These are phyloP conservation scores for Clavispora vitiphila DNA, from an alignment of 805 yeast species.

Conservation along the genomic window DNA sequence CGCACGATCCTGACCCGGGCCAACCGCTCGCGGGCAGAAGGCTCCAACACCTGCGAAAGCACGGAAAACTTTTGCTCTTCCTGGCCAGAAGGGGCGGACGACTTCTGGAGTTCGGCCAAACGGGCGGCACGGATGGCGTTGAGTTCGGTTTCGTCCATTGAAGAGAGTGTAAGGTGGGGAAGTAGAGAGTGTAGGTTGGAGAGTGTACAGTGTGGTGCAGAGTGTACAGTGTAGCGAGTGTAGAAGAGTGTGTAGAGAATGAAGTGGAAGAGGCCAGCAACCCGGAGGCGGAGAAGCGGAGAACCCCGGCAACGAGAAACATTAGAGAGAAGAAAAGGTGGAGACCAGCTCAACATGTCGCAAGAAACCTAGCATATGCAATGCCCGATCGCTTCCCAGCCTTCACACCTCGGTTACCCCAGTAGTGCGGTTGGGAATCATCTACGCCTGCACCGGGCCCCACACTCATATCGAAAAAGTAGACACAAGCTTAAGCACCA, in stretches of 20 bases:
- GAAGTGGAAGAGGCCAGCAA: too few relatives aligned
- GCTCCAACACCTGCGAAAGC: slow-evolving; percentile 68
- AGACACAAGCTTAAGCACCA: neutral
- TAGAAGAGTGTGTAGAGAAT: too few relatives aligned
- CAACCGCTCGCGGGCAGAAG: slow-evolving; percentile 82
- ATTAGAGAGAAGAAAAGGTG: too few relatives aligned
- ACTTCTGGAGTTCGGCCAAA: slow-evolving; percentile 69
- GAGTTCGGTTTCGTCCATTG: slow-evolving; percentile 82
- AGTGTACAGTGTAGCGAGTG: neutral
- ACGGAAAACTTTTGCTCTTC: slow-evolving; percentile 37
- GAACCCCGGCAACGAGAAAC: too few relatives aligned
- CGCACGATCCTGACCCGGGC: slow-evolving; percentile 83
- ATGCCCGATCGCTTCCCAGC: too few relatives aligned
- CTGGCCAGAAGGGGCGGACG: slow-evolving; percentile 9
- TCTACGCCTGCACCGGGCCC: neutral
- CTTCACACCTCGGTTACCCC: neutral
- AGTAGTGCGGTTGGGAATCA: neutral
- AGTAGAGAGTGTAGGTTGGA: too few relatives aligned
- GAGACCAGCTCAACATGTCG: too few relatives aligned
- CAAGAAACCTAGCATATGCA: too few relatives aligned
- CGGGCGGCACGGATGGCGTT: slow-evolving; percentile 93
- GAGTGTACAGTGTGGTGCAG: neutral
- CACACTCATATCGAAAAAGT: neutral
- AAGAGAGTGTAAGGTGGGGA: neutral
- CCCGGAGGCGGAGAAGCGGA: too few relatives aligned